Conservation (phyloP, 805 yeast genomes). For the Kodamaea leandrae region DNA sequence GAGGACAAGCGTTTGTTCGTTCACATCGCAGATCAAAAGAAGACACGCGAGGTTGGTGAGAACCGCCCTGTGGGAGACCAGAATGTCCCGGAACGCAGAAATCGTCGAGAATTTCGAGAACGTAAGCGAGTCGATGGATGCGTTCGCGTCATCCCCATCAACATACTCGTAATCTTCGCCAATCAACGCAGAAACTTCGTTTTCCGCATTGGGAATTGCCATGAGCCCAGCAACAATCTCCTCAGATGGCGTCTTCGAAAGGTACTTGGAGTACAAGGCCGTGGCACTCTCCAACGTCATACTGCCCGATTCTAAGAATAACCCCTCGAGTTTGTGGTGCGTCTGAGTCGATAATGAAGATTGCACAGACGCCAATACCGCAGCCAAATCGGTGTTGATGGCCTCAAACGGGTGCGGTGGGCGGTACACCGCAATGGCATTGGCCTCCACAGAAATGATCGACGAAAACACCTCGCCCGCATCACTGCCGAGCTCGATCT, state of each 20-base stretch:
- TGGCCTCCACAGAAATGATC: slow-evolving; percentile 20
- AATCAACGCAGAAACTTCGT: slow-evolving; percentile 14
- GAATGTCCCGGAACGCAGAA: slow-evolving; percentile 28
- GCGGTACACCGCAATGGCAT: slow-evolving; percentile 33
- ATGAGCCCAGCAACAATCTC: slow-evolving; percentile 15
- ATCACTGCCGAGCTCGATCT: slow-evolving; percentile 19
- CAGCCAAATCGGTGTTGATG: slow-evolving; percentile 19
- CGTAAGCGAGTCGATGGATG: background rate
- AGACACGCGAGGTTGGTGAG: slow-evolving; percentile 29
- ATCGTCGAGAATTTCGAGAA: slow-evolving; percentile 25
- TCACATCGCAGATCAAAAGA: slow-evolving; percentile 33
- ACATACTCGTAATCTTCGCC: slow-evolving; percentile 12
- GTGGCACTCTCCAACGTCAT: slow-evolving; percentile 15
- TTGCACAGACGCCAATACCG: slow-evolving; percentile 22
- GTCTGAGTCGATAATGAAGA: slow-evolving; percentile 30
- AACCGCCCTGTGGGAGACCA: slow-evolving; percentile 26
- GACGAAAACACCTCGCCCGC: slow-evolving; percentile 1
- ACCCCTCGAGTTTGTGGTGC: slow-evolving; percentile 21
- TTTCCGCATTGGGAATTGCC: background rate
- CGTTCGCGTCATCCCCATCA: slow-evolving; percentile 11
- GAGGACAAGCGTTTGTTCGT: slow-evolving; percentile 24
- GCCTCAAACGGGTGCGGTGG: slow-evolving; percentile 33
- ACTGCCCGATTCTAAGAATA: slow-evolving; percentile 12
- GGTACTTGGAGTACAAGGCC: slow-evolving; percentile 21
- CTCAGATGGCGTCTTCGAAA: slow-evolving; percentile 26